Percentiles rank a stretch among this genome's conserved stretches.
phyloP scores from a whole-genome alignment of 768 basidiomycete species.

The Pleurotus sapidus region DNA sequence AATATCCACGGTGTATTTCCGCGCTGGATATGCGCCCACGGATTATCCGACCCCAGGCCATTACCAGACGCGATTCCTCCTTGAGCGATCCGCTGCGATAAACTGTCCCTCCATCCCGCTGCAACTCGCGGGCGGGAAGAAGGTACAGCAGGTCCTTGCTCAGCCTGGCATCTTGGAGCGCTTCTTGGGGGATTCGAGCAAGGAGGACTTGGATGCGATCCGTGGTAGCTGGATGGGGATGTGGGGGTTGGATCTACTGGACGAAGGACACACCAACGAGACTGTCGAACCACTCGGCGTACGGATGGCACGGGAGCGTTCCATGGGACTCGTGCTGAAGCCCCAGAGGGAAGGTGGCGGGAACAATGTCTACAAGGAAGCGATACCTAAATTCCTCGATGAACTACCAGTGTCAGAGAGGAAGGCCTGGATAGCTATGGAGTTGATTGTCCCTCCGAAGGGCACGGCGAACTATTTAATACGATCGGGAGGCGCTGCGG shows the following conservation, averaged over 20 bases:
- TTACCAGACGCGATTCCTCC: slow-evolving; percentile 70
- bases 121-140: slow-evolving; percentile 96
- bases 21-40: slow-evolving; percentile 81
- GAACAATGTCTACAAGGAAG: slow-evolving; percentile 88
- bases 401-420: slow-evolving; percentile 56
- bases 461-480: slow-evolving; percentile 72
- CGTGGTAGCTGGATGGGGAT: slow-evolving; percentile 84
- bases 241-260: slow-evolving; percentile 72
- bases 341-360: slow-evolving; percentile 98
- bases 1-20: slow-evolving; percentile 88
- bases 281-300: slow-evolving; percentile 40
- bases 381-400: slow-evolving; percentile 77
- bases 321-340: slow-evolving; percentile 77
- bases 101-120: slow-evolving; percentile 91
- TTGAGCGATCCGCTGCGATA: slow-evolving; percentile 84
- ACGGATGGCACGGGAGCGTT: slow-evolving; percentile 45
- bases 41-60: slow-evolving; percentile 69
- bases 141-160: slow-evolving; percentile 87
- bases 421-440: slow-evolving; percentile 95
- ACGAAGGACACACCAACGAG: slow-evolving; percentile 23
- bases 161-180: slow-evolving; percentile 69
- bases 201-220: slow-evolving; percentile 48
- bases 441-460: slow-evolving; percentile 78
- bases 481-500: slow-evolving; percentile 57
- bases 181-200: slow-evolving; percentile 50